Conservation (phyloP, 768 basidiomycete genomes). For the Leccinum arenicola region DNA sequence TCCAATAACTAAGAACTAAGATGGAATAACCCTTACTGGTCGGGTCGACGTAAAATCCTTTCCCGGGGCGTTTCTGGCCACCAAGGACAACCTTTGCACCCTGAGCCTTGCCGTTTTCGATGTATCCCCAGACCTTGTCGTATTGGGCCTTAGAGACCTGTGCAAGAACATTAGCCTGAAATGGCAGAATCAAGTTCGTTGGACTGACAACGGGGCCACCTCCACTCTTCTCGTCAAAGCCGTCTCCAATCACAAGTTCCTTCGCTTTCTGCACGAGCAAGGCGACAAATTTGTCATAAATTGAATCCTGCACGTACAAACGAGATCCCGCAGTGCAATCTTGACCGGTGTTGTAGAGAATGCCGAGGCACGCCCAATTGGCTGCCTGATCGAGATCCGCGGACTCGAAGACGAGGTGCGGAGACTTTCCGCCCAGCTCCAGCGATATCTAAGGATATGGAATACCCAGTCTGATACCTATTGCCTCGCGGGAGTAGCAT, state of each 20-base stretch:
- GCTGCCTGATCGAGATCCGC: slow-evolving; percentile 87
- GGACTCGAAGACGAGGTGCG: slow-evolving; percentile 84
- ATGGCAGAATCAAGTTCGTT: slow-evolving; percentile 1
- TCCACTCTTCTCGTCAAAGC: slow-evolving; percentile 68
- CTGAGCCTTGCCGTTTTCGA: slow-evolving; percentile 78
- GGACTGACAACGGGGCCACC: slow-evolving; percentile 80
- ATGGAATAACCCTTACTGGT: slow-evolving; percentile 56
- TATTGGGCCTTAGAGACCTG: slow-evolving; percentile 84
- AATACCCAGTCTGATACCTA: slow-evolving; percentile 7
- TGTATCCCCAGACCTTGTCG: slow-evolving; percentile 84
- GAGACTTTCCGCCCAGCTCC: slow-evolving; percentile 93
- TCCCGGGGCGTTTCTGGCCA: slow-evolving; percentile 70
- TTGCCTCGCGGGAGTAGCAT: slow-evolving; percentile 28
- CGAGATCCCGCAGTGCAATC: slow-evolving; percentile 93
- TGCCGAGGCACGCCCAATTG: slow-evolving; percentile 81
- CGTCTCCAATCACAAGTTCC: slow-evolving; percentile 73
- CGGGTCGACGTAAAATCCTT: slow-evolving; percentile 88
- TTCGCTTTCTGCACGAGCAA: slow-evolving; percentile 65
- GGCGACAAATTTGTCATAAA: slow-evolving; percentile 82
- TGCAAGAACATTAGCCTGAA: slow-evolving; percentile 7
- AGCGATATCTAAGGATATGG: slow-evolving; percentile 62
- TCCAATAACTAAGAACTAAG: slow-evolving; percentile 3
- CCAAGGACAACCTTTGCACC: slow-evolving; percentile 80
- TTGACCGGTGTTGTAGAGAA: slow-evolving; percentile 88
- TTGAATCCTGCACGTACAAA: slow-evolving; percentile 80